These are phyloP conservation scores for Fusarium compactum DNA, from an alignment of 2,329 filamentous ascomycete species.

Conservation along the genomic window DNA sequence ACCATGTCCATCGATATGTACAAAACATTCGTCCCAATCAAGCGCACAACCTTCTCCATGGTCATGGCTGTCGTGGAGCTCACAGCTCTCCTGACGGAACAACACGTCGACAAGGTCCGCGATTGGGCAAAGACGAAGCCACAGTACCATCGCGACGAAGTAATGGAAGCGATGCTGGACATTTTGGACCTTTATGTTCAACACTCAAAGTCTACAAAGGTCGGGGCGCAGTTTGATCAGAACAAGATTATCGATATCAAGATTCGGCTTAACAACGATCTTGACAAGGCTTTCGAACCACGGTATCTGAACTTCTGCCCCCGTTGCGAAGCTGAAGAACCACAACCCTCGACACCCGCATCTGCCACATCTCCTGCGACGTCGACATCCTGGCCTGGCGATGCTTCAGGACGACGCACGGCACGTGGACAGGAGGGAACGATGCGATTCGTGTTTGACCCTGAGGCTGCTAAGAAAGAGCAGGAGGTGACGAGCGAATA, in stretches of 20 bases:
- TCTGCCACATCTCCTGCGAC: slow-evolving; percentile 55
- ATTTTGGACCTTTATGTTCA: slow-evolving; percentile 93
- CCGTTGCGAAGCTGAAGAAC: slow-evolving; percentile 60
- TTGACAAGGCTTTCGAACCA: slow-evolving; percentile 70
- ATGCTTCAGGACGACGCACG: slow-evolving; percentile 49
- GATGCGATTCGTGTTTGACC: slow-evolving; percentile 89
- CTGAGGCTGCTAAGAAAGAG: slow-evolving; percentile 79
- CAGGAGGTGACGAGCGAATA: slow-evolving; percentile 74
- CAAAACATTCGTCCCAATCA: slow-evolving; percentile 91
- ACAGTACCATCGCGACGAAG: slow-evolving; percentile 60
- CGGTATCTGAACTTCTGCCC: slow-evolving; percentile 73
- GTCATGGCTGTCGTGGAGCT: slow-evolving; percentile 86
- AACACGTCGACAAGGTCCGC: slow-evolving; percentile 63
- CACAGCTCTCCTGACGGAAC: slow-evolving; percentile 71
- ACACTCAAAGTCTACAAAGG: slow-evolving; percentile 77
- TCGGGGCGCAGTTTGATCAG: slow-evolving; percentile 78
- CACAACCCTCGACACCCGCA: slow-evolving; percentile 50
- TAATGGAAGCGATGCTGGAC: slow-evolving; percentile 86
- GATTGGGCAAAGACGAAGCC: slow-evolving; percentile 63
- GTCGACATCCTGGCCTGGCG: slow-evolving; percentile 54
- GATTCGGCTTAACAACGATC: slow-evolving; percentile 86
- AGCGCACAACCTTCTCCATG: slow-evolving; percentile 88
- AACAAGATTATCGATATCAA: slow-evolving; percentile 87
- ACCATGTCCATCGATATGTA: slow-evolving; percentile 90
- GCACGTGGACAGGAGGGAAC: slow-evolving; percentile 74